Base-by-base conservation (phyloP, 495 filamentous ascomycete genomes). In the Amphirosellinia nigrospora region DNA sequence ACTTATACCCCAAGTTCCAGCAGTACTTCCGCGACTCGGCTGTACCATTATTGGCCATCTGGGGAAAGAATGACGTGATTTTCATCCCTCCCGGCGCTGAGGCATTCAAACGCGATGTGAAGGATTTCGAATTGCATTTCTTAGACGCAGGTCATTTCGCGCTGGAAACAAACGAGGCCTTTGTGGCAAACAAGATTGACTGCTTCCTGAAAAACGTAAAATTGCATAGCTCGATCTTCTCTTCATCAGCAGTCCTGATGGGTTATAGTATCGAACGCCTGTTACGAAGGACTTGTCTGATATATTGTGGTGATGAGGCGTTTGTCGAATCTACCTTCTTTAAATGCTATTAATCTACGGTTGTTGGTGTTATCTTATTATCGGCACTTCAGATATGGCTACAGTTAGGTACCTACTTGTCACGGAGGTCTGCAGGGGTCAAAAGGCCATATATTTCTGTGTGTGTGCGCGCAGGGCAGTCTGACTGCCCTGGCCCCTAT, bases 41-140 rank as follows among this genome's bases (percentile, higher is more conserved):
- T 69, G 83, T 89, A 0, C 89, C 88, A 5, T 61, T 89, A 2
- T 70, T 92, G 70, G 87, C 85, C 5, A 80, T 85, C 4, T 92
- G 90, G 89, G 89, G 90, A 2, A 87, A 86, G 79, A 82, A 86
- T 63, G 89, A 91, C 79, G 71, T 64, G 8, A 82, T 87, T 34
- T 92, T 91, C 74, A 75, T 89, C 3, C 72, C 83, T 1, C 67
- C 82, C 1, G 90, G 89, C 0, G 89, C 89, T 8, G 84, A 90
- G 73, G 88, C 89, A 1, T 91, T 85, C 65, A 85, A 81, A 72
- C 82, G 73, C 38, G 89, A 91, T 80, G 69, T 87, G 19, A 78
- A 81, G 30, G 75, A 83, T 9, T 81, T 86, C 13, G 83, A 88
- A 15, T 6, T 56, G 10, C 53, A 56, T 34, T 56, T 34, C 30